phyloP scores from a whole-genome alignment of 129 eudicot genomes.

The Glebionis coronaria region DNA sequence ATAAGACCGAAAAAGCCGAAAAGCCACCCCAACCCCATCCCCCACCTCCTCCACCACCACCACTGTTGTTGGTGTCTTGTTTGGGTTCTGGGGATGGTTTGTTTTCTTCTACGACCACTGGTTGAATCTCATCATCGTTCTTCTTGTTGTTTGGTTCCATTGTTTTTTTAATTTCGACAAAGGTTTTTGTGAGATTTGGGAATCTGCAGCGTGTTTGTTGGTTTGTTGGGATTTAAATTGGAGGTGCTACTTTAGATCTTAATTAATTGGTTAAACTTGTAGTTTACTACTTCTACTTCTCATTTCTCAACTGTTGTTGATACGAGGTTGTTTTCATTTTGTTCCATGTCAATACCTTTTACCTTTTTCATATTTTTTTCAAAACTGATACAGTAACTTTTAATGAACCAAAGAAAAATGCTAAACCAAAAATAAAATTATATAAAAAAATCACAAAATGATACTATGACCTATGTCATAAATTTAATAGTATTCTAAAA shows the following conservation, averaged over 20 bases:
- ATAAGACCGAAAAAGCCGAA: conserved; percentile 67
- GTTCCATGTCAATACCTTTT: not conserved
- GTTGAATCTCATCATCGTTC: conserved; percentile 34
- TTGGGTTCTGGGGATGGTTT: conserved; percentile 25
- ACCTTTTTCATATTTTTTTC: too few relatives aligned
- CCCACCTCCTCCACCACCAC: conserved; percentile 74
- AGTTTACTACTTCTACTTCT: conserved; percentile 27
- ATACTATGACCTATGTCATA: too few relatives aligned
- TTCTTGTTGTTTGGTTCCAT: conserved; percentile 39
- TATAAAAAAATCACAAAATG: too few relatives aligned
- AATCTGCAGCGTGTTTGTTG: conserved; percentile 31
- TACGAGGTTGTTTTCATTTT: conserved; percentile 20
- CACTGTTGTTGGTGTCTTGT: conserved; percentile 23
- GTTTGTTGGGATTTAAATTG: not conserved
- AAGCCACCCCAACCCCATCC: conserved; percentile 98
- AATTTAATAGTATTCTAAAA: too few relatives aligned
- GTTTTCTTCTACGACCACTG: conserved; percentile 22
- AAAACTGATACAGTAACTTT: too few relatives aligned
- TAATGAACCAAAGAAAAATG: too few relatives aligned
- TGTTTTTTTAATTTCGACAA: conserved; percentile 1
- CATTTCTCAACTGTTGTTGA: not conserved
- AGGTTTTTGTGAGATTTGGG: conserved; percentile 24
- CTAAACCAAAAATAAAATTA: too few relatives aligned
- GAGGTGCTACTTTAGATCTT: conserved; percentile 21
- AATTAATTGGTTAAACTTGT: conserved; percentile 11